Evolutionary conservation across 116 monocot species (phyloP), one percentile per base, ranked within the genome.

Genomic region (Trichopus zeylanicus): DNA sequence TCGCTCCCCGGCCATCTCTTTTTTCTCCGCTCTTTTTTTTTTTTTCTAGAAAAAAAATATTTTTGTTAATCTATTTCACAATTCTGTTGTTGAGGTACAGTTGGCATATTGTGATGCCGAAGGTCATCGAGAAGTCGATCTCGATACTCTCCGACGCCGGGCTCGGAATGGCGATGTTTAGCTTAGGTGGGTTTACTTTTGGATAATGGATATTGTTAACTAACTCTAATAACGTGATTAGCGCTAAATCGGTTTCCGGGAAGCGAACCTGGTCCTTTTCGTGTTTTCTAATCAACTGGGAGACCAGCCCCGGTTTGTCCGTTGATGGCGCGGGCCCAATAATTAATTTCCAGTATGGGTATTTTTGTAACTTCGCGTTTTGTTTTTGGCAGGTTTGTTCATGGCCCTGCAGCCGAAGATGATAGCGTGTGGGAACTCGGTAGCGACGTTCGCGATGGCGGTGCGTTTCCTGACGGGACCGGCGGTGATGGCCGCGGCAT

Each of bases 161-260:
- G 5, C 85, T 88, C 5, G 92, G 92, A 15, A 88, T 88, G 88
- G 92, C 92, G 16, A 93, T 93, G 92, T 93, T 88, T 35, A 88
- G 88, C 56, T 65, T 93, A 48, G 92, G 92, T 92, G 29, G 29
- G 78, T 70, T n/a, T n/a, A 29, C 26, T 5, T n/a, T n/a, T n/a
- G n/a, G n/a, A n/a, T n/a, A n/a, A n/a, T n/a, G n/a, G n/a, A n/a
- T n/a, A n/a, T n/a, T n/a, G n/a, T n/a, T n/a, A n/a, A n/a, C n/a
- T n/a, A n/a, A n/a, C n/a, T n/a, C n/a, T n/a, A n/a, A n/a, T n/a
- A n/a, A n/a, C n/a, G n/a, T n/a, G n/a, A n/a, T n/a, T n/a, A n/a
- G n/a, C n/a, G n/a, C n/a, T n/a, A n/a, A n/a, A n/a, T n/a, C n/a
- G n/a, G n/a, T n/a, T n/a, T n/a, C n/a, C n/a, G n/a, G n/a, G n/a